These are phyloP conservation scores for Ampelocalamus luodianensis DNA, from an alignment of 176 grass and related monocot species.

Conservation along the genomic window DNA sequence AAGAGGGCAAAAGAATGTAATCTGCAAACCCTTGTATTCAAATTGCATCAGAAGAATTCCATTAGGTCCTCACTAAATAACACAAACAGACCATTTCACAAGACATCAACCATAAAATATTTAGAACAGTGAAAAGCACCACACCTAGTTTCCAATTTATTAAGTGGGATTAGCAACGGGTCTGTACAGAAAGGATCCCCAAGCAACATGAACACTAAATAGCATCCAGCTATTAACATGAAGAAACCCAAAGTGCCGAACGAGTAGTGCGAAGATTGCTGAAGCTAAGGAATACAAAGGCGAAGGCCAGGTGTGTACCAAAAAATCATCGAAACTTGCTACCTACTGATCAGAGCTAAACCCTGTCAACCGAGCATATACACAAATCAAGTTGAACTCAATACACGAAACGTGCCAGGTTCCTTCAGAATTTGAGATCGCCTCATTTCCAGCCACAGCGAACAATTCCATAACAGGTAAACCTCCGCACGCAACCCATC, in stretches of 20 bases:
- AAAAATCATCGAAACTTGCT: background rate
- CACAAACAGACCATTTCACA: background rate
- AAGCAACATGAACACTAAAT: too few species aligned
- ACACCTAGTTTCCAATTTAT: background rate
- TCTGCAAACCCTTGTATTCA: background rate
- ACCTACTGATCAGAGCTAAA: background rate
- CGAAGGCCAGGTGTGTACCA: background rate
- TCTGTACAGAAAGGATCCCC: background rate
- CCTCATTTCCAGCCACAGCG: background rate
- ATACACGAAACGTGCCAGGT: background rate
- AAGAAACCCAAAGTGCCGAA: background rate
- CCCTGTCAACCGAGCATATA: background rate
- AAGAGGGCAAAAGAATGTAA: background rate
- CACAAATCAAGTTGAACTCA: background rate
- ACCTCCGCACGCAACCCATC: background rate
- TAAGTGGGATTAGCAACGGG: background rate
- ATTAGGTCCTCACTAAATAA: background rate
- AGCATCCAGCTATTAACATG: background rate
- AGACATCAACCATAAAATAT: background rate
- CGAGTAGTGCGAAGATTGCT: background rate
- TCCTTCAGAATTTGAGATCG: background rate
- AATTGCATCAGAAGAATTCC: background rate
- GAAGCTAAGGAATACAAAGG: background rate
- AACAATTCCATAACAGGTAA: background rate
- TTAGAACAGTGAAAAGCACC: background rate